Evolutionary conservation across 202 grass and related monocot genomes (phyloP).

Genomic region (Hordeum pubiflorum): DNA sequence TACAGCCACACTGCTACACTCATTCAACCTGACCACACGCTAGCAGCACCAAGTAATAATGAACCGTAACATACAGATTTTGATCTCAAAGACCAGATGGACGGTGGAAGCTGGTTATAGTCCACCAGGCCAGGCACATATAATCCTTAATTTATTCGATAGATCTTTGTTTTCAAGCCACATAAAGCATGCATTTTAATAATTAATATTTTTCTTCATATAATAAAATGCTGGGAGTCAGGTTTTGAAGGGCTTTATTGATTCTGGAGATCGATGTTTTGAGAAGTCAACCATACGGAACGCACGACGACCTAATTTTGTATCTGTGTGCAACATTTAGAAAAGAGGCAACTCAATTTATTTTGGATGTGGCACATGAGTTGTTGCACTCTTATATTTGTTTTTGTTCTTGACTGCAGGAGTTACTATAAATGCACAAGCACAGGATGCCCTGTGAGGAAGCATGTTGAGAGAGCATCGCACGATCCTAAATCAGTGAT

Average conservation of each 20-base stretch:
- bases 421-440: conserved; percentile 99
- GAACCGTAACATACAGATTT: not conserved
- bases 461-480: conserved; percentile 97
- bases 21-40: not conserved
- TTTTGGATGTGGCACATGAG: not conserved
- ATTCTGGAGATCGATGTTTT: not conserved
- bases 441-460: conserved; percentile 82
- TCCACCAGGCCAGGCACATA: too few species aligned
- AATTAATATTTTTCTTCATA: not conserved
- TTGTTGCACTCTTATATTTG: not conserved
- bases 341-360: not conserved
- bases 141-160: not conserved
- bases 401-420: conserved; percentile 42
- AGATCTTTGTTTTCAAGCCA: not conserved
- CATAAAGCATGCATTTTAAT: not conserved
- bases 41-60: not conserved
- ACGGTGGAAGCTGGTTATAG: too few species aligned
- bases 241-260: not conserved
- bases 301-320: not conserved
- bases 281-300: not conserved
- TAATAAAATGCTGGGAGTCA: not conserved
- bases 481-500: conserved; percentile 98
- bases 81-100: too few species aligned
- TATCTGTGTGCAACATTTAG: not conserved
- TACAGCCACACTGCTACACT: not conserved